Evolutionary conservation across 1,139 yeast genomes (phyloP), one percentile per base, ranked within the genome.

Genomic region (Yamadazyma blattariae): DNA sequence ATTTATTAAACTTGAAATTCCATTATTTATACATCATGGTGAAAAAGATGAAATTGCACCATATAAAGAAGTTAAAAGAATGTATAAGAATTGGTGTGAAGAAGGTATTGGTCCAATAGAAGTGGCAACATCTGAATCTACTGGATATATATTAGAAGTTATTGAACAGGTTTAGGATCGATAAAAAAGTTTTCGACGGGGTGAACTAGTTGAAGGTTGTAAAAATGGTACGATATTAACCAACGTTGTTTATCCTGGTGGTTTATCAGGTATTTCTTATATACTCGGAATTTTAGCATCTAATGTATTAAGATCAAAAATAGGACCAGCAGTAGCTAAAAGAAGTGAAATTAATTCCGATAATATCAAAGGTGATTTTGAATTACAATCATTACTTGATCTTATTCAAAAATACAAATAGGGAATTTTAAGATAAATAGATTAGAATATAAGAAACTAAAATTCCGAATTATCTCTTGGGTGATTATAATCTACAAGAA

Each of bases 11-110:
- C 70, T 70, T 2, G 45, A 57, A 26, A 50, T 61, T 7, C 70
- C 70, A 1, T 26, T 65, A 3, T 63, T 63, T 35, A 46, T 64
- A 5, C 63, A 53, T 45, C 70, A 64, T 38, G 66, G 66, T 0
- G 28, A 44, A 11, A 33, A 45, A 6, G 71, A 64, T 40, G 53
- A 51, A 17, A 47, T 64, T 25, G 59, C 58, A 19, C 67, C 67
- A 2, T 51, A 52, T 32, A 45, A 38, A 13, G 56, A 52, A 27
- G 47, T 58, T 0, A 44, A 47, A 30, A 47, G 59, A 37, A 54
- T 51, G 2, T 62, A 53, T 38, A 47, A 59, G 9, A 47, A 44
- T 20, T 64, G 65, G 61, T 64, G 69, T 43, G 51, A 45, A 2
- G 42, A 52, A 40, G 67, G 62, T 2, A 52, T 57, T n/a, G 35